Evolutionary conservation across 805 yeast genomes (phyloP), one percentile per base, ranked within the genome.

Genomic region (Candida hungchunana): DNA sequence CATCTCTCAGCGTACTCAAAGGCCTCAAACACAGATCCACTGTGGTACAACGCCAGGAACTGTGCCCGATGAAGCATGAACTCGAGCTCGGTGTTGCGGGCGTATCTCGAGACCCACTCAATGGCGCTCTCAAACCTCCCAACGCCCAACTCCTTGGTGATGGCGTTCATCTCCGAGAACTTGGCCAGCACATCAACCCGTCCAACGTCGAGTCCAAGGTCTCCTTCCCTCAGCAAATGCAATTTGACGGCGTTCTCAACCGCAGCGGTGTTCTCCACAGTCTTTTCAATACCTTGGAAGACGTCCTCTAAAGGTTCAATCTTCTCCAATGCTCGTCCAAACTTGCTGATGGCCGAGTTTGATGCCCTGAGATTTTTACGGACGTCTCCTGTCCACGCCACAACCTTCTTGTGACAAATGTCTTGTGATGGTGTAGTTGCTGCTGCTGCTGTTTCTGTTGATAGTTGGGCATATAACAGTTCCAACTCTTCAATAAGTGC

Each of bases 221-320:
- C 64, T n/a, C 73, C 75, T 36, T 63, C 64, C n/a, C 77, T 57
- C 9, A 68, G 52, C 15, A 74, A 51, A 46, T 74, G 78, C 37
- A 64, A 56, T 15, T 64, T 63, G 8, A 74, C 60, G 1, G 75
- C 75, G 13, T 54, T 52, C 22, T 67, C 61, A 15, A 72, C 57
- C 23, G 55, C 43, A 8, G 41, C 34, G 36, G 47, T 31, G 26
- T 39, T 46, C 13, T 46, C 15, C 5, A 48, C 39, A 2, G 55
- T 49, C 22, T 42, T 48, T 3, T 45, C 47, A 9, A 64, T 43
- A 29, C 63, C 55, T n/a, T 55, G 46, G 31, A 63, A 63, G 9
- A 60, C 59, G 21, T 56, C 53, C 31, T 57, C 60, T 8, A 63
- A 34, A 9, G 59, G 56, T 9, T 58, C 63, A 21, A 60, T 37